These are phyloP conservation scores for Pseudozyma sp. DNA, from an alignment of 1,284 basidiomycete species.

Conservation along the genomic window DNA sequence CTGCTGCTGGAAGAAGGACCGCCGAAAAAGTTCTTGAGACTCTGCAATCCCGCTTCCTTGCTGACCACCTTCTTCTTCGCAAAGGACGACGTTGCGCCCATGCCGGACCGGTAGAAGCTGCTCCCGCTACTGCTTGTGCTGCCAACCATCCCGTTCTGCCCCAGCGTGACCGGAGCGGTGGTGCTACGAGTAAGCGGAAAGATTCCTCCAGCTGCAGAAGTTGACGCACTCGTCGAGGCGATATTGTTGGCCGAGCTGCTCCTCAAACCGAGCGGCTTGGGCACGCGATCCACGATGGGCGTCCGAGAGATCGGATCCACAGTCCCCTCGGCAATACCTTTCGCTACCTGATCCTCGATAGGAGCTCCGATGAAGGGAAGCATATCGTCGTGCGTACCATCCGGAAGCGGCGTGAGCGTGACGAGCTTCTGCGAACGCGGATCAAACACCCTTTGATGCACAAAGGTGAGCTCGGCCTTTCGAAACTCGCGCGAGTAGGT, in stretches of 20 bases:
- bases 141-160: not conserved
- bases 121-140: not conserved
- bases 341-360: constrained; percentile 66
- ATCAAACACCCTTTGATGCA: constrained; percentile 93
- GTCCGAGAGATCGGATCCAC: constrained; percentile 80
- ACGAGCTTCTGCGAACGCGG: constrained; percentile 70
- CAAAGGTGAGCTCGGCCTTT: constrained; percentile 88
- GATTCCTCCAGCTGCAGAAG: not conserved
- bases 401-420: constrained; percentile 60
- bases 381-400: constrained; percentile 43
- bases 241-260: constrained; percentile 26
- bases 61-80: constrained; percentile 36
- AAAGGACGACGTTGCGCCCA: constrained; percentile 3
- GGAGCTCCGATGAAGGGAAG: constrained; percentile 61
- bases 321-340: constrained; percentile 79
- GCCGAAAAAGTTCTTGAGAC: constrained; percentile 39
- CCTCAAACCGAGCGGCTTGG: constrained; percentile 16
- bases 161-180: constrained; percentile 16
- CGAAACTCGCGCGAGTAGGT: constrained; percentile 74
- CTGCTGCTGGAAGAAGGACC: not conserved
- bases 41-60: constrained; percentile 44
- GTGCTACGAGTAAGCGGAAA: constrained; percentile 21
- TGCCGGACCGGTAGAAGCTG: constrained; percentile 22
- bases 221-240: not conserved
- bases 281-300: constrained; percentile 72